Base-by-base conservation (phyloP, 2,329 filamentous ascomycete species). In the Aspergillus hortae region DNA sequence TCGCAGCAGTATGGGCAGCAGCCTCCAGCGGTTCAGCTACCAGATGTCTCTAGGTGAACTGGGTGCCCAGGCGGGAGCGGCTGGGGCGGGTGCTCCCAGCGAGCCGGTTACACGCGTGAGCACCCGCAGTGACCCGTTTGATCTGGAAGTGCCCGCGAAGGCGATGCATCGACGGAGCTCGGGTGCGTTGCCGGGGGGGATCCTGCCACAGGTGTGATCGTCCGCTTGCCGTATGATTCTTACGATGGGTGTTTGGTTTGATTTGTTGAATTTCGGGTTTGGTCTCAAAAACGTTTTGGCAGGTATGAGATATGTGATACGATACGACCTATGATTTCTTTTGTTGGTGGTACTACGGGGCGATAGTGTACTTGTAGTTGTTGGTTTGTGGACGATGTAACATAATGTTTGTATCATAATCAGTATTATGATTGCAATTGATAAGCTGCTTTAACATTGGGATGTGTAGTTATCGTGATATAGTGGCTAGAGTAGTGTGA, bases 41-140 rank as follows among this genome's bases (percentile, higher is more conserved):
- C 54, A 38, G 35, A 40, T 58, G 6, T 51, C 49, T 25, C 52
- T 43, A 47, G 44, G 45, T n/a, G 45, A 41, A 23, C 47, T 51
- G 14, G 50, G 10, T n/a, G 47, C 47, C 6, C 35, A 42, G 40
- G 40, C 40, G 6, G 10, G 15, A 42, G 17, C 19, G 40, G 19
- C 19, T 6, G 35, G 12, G 35, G 46, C 21, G 10, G 32, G 21
- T 45, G 44, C 15, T 15, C 46, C 54, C 11, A 54, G 36, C 17
- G 50, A 46, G 9, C 44, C 40, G 1, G 38, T 50, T 9, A 49
- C 44, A 45, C 48, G 56, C 11, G 51, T 57, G 15, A 69, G 61
- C 43, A 63, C 58, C 17, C 61, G 65, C 32, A 70, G 67, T 49
- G 62, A 73, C 35, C 65, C 69, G 0, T 73, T 71, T 45, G 70